Base-by-base conservation (phyloP, 371 early-diverging fungal genomes). In the Rhizopus sp. region DNA sequence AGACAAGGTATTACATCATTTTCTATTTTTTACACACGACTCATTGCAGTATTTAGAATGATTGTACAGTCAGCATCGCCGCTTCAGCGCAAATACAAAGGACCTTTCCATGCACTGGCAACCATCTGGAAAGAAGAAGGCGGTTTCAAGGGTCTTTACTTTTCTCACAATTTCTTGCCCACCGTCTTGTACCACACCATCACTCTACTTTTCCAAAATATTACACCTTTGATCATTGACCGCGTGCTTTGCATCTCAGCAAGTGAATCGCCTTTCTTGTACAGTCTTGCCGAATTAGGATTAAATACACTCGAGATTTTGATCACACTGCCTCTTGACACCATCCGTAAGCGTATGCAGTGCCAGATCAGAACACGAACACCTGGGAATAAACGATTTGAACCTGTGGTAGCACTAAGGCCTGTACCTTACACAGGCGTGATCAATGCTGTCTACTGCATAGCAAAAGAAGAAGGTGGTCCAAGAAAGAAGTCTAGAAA, bases 321-420 rank as follows among this genome's bases (percentile, higher is more conserved):
- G 38, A 82, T 96, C 16, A 84, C 87, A 42, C 61, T 95, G 49
- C 98, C 98, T 0, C 59, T 98, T 6, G 96, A 96, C 40, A 97
- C 96, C 3, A 83, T 93, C 49, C 86, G 94, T 30, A 84, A 88
- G 48, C 80, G 98, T 13, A 75, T 98, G 48, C 90, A 92, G 57
- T 86, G 89, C 50, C 96, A 97, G 72, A 77, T 82, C 53, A 72
- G 82, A 50, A 66, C 83, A 4, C 64, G 76, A 9, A 68, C 64
- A 30, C 77, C 77, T 39, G 77, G 77, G 13, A 79, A 75, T 13
- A 87, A 83, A 54, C 66, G 75, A 16, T 94, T 90, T 64, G 85
- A 88, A 31, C 80, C 93, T 7, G 79, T 86, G 15, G 95, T 98
- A 15, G 82, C 84, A 15, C 63, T 83, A 13, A 79, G 89, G n/a